Conservation (phyloP, 2,329 filamentous ascomycete species). For the Neofusicoccum ribis region DNA sequence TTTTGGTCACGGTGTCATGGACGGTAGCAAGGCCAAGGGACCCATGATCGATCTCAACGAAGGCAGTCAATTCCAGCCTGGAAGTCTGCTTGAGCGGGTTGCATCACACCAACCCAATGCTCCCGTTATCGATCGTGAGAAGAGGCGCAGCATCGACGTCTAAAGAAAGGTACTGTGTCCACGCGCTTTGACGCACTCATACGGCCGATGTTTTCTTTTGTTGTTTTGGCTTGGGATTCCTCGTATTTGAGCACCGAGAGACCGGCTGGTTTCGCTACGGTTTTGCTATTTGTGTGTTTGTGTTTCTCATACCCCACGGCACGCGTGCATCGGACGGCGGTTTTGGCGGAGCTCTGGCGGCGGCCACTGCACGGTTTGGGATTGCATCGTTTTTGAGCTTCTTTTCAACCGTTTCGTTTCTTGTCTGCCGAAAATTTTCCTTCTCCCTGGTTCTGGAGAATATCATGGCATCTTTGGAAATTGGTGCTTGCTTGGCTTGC, state of each 20-base stretch:
- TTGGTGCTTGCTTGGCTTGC: not conserved
- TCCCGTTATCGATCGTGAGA: conserved; percentile 41
- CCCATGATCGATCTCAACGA: conserved; percentile 48
- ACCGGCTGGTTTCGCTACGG: not conserved
- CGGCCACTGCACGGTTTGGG: not conserved
- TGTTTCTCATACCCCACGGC: conserved; percentile 9
- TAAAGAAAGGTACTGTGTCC: not conserved
- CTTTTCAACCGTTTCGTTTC: not conserved
- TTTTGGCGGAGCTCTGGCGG: not conserved
- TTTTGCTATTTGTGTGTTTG: not conserved
- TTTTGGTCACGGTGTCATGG: conserved; percentile 47
- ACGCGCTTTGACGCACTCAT: not conserved
- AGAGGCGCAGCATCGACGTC: conserved; percentile 26
- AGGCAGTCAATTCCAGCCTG: conserved; percentile 45
- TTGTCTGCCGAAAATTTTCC: not conserved
- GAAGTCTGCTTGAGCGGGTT: conserved; percentile 50
- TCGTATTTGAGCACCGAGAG: not conserved
- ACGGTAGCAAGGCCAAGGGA: conserved; percentile 45
- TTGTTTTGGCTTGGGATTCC: not conserved
- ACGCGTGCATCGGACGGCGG: not conserved
- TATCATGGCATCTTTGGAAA: not conserved
- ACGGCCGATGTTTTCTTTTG: not conserved
- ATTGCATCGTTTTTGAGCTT: not conserved
- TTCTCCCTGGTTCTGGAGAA: not conserved
- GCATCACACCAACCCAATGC: conserved; percentile 33